A percentile compares a stretch with the other conserved stretches of the same genome.
phyloP scores from a whole-genome alignment of 805 yeast species.

The Yamadazyma ubonensis region DNA sequence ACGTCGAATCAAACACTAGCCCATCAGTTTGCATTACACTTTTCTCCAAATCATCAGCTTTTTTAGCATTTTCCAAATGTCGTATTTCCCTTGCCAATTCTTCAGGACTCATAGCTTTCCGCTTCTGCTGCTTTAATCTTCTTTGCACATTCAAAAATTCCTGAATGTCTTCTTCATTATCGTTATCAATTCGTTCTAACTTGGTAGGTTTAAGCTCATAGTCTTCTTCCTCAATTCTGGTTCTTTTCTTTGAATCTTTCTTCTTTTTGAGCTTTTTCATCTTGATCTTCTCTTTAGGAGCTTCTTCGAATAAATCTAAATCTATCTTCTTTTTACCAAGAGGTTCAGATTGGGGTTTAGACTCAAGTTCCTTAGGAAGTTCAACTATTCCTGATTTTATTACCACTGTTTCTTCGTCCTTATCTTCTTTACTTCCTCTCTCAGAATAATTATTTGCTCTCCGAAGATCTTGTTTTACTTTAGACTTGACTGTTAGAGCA shows the following conservation, averaged over 20 bases:
- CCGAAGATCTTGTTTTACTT: slow-evolving; percentile 16
- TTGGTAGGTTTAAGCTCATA: slow-evolving; percentile 29
- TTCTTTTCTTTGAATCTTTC: slow-evolving; percentile 28
- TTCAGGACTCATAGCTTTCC: slow-evolving; percentile 29
- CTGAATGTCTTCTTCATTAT: slow-evolving; percentile 30
- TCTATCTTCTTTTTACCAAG: slow-evolving; percentile 1
- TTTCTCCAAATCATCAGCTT: slow-evolving; percentile 18
- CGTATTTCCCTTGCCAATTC: slow-evolving; percentile 40
- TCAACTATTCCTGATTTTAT: slow-evolving; percentile 1
- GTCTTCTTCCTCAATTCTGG: slow-evolving; percentile 18
- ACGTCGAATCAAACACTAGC: slow-evolving; percentile 42
- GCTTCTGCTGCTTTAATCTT: slow-evolving; percentile 25
- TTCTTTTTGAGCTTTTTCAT: slow-evolving; percentile 46
- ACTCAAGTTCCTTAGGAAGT: neutral
- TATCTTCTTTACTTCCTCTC: slow-evolving; percentile 20
- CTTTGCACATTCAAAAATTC: slow-evolving; percentile 20
- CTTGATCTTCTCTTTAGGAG: slow-evolving; percentile 21
- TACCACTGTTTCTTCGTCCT: neutral
- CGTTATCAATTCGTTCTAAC: slow-evolving; percentile 22
- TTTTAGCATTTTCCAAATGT: slow-evolving; percentile 20
- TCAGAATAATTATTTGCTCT: no score
- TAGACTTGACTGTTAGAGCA: slow-evolving; percentile 17
- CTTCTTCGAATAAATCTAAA: slow-evolving; percentile 10
- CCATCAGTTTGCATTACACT: slow-evolving; percentile 9
- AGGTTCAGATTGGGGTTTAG: no score